phyloP scores from a whole-genome alignment of 805 yeast genomes.

The Blastobotrys mokoenaii region DNA sequence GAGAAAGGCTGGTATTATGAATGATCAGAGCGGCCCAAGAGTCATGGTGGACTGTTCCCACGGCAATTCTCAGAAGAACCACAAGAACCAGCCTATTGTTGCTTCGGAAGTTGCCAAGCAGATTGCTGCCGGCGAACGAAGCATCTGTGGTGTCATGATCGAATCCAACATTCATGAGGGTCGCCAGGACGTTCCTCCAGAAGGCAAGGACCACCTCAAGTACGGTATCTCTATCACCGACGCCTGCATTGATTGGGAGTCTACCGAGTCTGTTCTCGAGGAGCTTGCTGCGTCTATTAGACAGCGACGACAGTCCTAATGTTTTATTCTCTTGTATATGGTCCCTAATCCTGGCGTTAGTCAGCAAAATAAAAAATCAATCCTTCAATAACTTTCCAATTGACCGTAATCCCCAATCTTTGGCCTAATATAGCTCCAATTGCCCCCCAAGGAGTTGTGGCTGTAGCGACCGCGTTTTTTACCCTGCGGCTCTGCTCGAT shows the following conservation, averaged over 20 bases:
- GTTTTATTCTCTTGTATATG: too few species aligned
- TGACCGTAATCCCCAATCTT: too few species aligned
- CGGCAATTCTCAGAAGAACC: constrained; percentile 88
- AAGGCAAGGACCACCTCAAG: constrained; percentile 63
- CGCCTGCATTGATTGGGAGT: constrained; percentile 89
- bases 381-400: too few species aligned
- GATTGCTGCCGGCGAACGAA: constrained; percentile 59
- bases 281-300: constrained; percentile 72
- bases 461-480: too few species aligned
- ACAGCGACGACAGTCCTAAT: constrained; percentile 47
- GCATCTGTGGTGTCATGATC: constrained; percentile 92
- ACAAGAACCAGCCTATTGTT: constrained; percentile 87
- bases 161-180: constrained; percentile 91
- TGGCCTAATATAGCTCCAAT: too few species aligned
- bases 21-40: constrained; percentile 39
- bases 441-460: too few species aligned
- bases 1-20: constrained; percentile 35
- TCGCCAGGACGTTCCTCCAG: constrained; percentile 79
- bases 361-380: too few species aligned
- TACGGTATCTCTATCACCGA: constrained; percentile 97
- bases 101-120: constrained; percentile 73
- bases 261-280: constrained; percentile 64
- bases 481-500: too few species aligned
- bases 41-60: constrained; percentile 97
- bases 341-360: too few species aligned